Evolutionary conservation across 441 rosid genomes (phyloP).

Genomic region (Viola pubescens): DNA sequence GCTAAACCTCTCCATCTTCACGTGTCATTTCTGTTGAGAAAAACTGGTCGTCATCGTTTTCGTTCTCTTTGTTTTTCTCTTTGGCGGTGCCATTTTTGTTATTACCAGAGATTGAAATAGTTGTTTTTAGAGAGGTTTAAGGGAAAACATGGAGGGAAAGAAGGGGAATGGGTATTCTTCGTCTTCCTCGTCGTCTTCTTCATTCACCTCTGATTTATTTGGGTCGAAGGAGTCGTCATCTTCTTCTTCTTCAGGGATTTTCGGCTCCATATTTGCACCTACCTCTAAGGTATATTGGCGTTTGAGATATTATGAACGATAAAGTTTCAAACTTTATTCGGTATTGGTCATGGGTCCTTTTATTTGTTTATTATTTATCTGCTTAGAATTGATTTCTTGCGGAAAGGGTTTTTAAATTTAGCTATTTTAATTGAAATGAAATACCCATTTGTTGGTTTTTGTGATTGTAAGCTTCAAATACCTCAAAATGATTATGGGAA

Average conservation of each 20-base stretch:
- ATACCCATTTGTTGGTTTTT: neutral
- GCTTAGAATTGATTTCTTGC: neutral
- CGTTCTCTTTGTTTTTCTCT: neutral
- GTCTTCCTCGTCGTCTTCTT: slow-evolving; percentile 40
- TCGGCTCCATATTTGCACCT: slow-evolving; percentile 62
- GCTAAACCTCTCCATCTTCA: slow-evolving; percentile 26
- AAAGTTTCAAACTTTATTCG: neutral
- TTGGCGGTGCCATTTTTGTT: slow-evolving; percentile 24
- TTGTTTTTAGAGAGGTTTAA: slow-evolving; percentile 3
- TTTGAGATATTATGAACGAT: neutral
- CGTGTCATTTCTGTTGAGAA: slow-evolving; percentile 30
- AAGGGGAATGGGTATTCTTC: slow-evolving; percentile 32
- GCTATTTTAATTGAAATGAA: neutral
- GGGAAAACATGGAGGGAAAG: slow-evolving; percentile 50
- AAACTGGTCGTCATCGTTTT: neutral
- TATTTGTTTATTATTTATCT: too few relatives aligned
- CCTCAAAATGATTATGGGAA: too few relatives aligned
- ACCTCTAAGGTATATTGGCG: slow-evolving; percentile 37
- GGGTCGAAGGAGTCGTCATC: slow-evolving; percentile 44
- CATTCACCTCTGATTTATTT: slow-evolving; percentile 59
- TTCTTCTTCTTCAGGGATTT: slow-evolving; percentile 50
- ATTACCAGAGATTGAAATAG: slow-evolving; percentile 3
- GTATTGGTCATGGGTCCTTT: neutral
- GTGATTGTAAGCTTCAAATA: neutral
- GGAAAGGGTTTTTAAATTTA: neutral